Conservation (phyloP, 140 eudicot genomes). For the Bidens hawaiensis region DNA sequence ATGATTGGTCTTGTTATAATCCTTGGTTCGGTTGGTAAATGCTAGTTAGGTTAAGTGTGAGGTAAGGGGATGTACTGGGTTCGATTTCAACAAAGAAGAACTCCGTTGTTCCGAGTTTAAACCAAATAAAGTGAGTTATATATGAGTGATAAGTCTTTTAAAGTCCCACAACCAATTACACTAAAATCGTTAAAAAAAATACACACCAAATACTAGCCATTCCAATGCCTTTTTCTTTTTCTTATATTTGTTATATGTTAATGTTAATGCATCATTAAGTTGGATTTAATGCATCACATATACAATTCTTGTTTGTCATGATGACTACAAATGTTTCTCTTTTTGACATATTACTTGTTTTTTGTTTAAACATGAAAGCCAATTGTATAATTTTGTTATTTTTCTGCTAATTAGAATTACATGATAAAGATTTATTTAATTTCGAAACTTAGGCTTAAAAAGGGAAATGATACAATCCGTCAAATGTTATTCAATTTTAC, state of each 20-base stretch:
- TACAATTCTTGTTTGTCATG: conserved; percentile 1
- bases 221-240: background rate
- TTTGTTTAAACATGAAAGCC: background rate
- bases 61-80: too few relatives aligned
- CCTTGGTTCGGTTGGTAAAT: too few relatives aligned
- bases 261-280: conserved; percentile 6
- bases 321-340: background rate
- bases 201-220: too few relatives aligned
- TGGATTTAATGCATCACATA: background rate
- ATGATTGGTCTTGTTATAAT: too few relatives aligned
- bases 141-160: too few relatives aligned
- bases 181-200: too few relatives aligned
- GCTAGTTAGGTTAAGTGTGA: too few relatives aligned
- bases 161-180: too few relatives aligned
- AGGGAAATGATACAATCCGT: background rate
- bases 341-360: background rate
- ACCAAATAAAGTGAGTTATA: too few relatives aligned
- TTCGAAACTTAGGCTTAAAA: background rate
- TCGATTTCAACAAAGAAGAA: too few relatives aligned
- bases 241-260: background rate
- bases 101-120: too few relatives aligned
- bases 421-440: background rate
- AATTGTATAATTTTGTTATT: background rate
- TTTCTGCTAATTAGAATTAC: background rate
- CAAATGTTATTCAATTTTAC: background rate